Conservation (phyloP, 306 rosid genomes). For the Arachis hypogaea region DNA sequence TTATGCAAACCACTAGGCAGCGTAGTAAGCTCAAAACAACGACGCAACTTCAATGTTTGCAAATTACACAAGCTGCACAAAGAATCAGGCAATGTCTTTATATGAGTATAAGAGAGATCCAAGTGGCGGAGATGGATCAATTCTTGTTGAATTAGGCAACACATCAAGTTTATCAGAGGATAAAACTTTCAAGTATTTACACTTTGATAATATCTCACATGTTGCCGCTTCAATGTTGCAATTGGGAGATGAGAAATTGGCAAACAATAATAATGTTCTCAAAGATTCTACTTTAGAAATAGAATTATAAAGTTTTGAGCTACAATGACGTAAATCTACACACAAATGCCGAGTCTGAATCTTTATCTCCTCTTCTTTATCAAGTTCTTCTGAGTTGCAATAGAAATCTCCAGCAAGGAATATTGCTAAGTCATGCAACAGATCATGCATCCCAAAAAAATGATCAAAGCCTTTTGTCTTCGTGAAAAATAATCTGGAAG, state of each 20-base stretch:
- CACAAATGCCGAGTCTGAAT: too few species aligned
- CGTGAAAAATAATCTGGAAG: slow-evolving; percentile 3
- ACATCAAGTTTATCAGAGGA: neutral
- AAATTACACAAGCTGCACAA: slow-evolving; percentile 3
- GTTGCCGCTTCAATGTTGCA: neutral
- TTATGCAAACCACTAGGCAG: neutral
- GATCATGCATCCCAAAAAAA: slow-evolving; percentile 18
- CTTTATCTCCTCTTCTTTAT: too few species aligned
- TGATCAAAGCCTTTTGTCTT: fast-evolving
- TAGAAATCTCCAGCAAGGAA: neutral
- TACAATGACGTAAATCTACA: neutral
- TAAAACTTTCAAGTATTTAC: neutral
- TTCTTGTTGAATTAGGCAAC: neutral
- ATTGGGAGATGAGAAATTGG: fast-evolving
- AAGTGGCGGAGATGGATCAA: slow-evolving; percentile 7
- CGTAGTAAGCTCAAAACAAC: fast-evolving
- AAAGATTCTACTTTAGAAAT: neutral
- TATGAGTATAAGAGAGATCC: neutral
- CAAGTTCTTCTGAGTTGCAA: too few species aligned
- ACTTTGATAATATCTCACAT: neutral
- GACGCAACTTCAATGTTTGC: neutral
- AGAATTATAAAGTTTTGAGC: neutral
- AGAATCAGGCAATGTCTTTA: slow-evolving; percentile 8
- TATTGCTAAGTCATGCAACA: neutral
- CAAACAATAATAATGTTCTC: slow-evolving; percentile 20